A percentile compares a stretch with the other conserved stretches of the same genome.
Evolutionary conservation across 164 flowering plant species (phyloP).

Genomic region (Cinnamomum micranthum): DNA sequence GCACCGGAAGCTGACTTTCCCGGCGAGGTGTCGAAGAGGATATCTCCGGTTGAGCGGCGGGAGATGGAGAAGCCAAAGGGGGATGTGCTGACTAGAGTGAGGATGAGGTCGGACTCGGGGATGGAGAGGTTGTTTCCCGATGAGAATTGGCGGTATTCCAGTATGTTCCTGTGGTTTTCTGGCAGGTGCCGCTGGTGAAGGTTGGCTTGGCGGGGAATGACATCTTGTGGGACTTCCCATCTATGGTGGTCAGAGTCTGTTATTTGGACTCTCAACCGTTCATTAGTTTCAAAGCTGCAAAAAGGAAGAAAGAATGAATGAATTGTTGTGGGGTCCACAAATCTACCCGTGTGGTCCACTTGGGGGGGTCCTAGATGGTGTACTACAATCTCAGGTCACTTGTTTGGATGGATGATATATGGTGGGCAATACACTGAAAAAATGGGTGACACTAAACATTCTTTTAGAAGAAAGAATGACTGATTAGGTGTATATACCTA

Average conservation of each 20-base stretch:
- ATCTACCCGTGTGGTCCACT: no score
- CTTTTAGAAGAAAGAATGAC: no score
- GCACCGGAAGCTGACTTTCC: conserved; percentile 19
- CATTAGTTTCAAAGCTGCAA: conserved; percentile 53
- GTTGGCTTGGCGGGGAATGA: conserved; percentile 38
- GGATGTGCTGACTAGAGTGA: conserved; percentile 18
- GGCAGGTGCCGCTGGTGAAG: conserved; percentile 11
- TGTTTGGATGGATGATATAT: no score
- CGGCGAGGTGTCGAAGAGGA: conserved; percentile 30
- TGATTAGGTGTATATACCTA: no score
- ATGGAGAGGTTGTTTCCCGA: conserved; percentile 12
- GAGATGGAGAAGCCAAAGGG: conserved; percentile 22
- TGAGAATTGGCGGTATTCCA: background rate
- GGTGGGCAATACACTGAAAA: no score
- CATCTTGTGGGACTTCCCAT: conserved; percentile 65
- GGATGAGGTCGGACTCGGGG: conserved; percentile 24
- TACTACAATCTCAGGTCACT: no score
- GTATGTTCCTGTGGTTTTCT: conserved; percentile 6
- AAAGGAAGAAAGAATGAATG: background rate
- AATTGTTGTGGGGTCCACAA: no score
- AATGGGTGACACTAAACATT: no score
- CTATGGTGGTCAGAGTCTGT: conserved; percentile 47
- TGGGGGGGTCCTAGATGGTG: no score
- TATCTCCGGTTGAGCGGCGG: conserved; percentile 22
- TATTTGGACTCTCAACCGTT: conserved; percentile 48